phyloP scores from a whole-genome alignment of 2,329 filamentous ascomycete genomes.

The Microsporum audouinii region DNA sequence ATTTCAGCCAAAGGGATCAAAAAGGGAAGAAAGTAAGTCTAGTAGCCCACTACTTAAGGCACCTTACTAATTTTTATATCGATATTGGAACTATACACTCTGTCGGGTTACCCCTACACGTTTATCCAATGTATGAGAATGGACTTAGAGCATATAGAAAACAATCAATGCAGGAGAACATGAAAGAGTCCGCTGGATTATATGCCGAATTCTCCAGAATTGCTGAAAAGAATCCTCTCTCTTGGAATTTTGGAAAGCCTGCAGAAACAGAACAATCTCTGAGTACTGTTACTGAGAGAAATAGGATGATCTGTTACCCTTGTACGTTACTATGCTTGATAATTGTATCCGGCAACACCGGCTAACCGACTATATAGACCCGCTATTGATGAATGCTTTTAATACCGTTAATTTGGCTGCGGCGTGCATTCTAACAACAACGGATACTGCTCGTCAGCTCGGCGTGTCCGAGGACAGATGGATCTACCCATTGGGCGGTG shows the following conservation, averaged over 20 bases:
- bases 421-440: constrained; percentile 50
- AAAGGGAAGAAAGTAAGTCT: constrained; percentile 32
- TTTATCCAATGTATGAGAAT: constrained; percentile 59
- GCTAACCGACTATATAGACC: constrained; percentile 38
- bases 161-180: constrained; percentile 46
- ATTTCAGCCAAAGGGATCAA: constrained; percentile 41
- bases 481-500: constrained; percentile 55
- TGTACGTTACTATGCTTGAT: constrained; percentile 36
- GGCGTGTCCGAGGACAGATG: constrained; percentile 46
- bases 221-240: constrained; percentile 41
- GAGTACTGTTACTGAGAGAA: constrained; percentile 43
- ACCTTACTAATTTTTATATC: constrained; percentile 19
- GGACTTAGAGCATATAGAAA: constrained; percentile 46
- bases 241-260: constrained; percentile 46
- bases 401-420: constrained; percentile 56
- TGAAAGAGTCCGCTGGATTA: constrained; percentile 47
- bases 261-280: constrained; percentile 42
- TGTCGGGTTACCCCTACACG: constrained; percentile 53
- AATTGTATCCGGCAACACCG: background rate
- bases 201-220: constrained; percentile 52
- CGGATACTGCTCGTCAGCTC: constrained; percentile 42
- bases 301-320: constrained; percentile 57
- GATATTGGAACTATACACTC: constrained; percentile 46
- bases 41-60: background rate
- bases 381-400: constrained; percentile 60